These are phyloP conservation scores for Vanderwaltozyma tropicalis DNA, from an alignment of 805 yeast genomes.

Conservation along the genomic window DNA sequence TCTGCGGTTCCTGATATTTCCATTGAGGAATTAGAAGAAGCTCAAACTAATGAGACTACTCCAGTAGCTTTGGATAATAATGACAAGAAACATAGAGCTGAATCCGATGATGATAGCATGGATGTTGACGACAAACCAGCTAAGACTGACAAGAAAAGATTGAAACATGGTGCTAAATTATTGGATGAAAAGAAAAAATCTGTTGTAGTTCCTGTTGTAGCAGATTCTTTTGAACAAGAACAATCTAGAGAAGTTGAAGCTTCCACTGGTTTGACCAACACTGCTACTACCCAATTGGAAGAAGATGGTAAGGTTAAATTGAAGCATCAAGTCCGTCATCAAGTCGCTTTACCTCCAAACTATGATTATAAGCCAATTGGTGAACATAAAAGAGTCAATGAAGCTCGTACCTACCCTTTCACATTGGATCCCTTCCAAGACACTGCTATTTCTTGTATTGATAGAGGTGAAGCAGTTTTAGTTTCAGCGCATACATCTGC, in stretches of 20 bases:
- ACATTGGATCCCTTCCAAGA: conserved; percentile 95
- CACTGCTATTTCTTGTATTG: conserved; percentile 91
- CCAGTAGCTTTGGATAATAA: not conserved
- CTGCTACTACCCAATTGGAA: conserved; percentile 30
- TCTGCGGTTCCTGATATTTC: conserved; percentile 10
- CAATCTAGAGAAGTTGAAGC: conserved; percentile 84
- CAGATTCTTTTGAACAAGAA: conserved; percentile 80
- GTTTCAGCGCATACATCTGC: conserved; percentile 98
- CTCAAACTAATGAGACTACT: not conserved
- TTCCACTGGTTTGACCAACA: conserved; percentile 54
- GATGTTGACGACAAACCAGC: conserved; percentile 4
- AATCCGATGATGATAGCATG: conserved; percentile 9
- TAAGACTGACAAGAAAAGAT: conserved; percentile 14
- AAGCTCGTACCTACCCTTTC: conserved; percentile 89
- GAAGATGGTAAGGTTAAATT: conserved; percentile 52
- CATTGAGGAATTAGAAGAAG: conserved; percentile 8
- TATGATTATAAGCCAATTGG: conserved; percentile 83
- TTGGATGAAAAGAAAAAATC: conserved; percentile 34
- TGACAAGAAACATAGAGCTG: conserved; percentile 8
- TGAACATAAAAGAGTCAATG: conserved; percentile 64
- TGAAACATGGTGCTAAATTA: conserved; percentile 21
- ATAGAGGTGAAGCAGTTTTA: conserved; percentile 84
- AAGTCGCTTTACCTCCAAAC: conserved; percentile 91
- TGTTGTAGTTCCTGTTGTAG: conserved; percentile 60
- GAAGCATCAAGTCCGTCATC: conserved; percentile 92